Conservation (phyloP, 208 protist genomes). For the Leishmania tarentolae region DNA sequence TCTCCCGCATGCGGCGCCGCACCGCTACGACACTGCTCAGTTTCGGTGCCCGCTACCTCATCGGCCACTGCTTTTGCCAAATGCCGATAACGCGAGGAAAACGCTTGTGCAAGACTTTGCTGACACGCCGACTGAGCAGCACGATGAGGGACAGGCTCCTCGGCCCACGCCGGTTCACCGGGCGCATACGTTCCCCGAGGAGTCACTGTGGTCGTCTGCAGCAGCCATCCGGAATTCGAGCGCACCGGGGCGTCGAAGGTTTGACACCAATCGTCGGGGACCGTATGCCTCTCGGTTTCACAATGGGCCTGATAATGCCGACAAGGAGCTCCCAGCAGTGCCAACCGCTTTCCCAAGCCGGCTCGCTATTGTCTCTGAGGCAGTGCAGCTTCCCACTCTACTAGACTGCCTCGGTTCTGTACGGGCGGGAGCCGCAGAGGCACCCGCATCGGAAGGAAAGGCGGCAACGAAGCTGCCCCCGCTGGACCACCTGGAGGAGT, state of each 20-base stretch:
- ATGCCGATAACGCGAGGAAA: too few relatives aligned
- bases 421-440: neutral
- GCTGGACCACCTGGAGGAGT: slow-evolving; percentile 33
- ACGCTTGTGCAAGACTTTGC: neutral
- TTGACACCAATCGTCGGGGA: slow-evolving; percentile 14
- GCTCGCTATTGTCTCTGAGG: slow-evolving; percentile 21
- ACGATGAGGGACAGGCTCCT: neutral
- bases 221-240: slow-evolving; percentile 9
- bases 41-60: slow-evolving; percentile 18
- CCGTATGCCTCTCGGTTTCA: slow-evolving; percentile 6
- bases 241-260: slow-evolving; percentile 4
- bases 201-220: slow-evolving; percentile 29
- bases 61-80: neutral
- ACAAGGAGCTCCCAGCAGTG: slow-evolving; percentile 21
- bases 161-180: neutral
- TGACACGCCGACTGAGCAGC: neutral
- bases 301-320: neutral
- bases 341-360: slow-evolving; percentile 16
- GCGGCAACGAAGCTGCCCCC: slow-evolving; percentile 31
- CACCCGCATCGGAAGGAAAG: neutral
- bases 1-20: slow-evolving; percentile 27
- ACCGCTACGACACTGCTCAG: slow-evolving; percentile 39
- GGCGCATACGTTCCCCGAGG: slow-evolving; percentile 20
- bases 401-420: slow-evolving; percentile 24
- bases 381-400: slow-evolving; percentile 27